These are phyloP conservation scores for Styphnolobium japonicum DNA, from an alignment of 306 rosid genomes.

Conservation along the genomic window DNA sequence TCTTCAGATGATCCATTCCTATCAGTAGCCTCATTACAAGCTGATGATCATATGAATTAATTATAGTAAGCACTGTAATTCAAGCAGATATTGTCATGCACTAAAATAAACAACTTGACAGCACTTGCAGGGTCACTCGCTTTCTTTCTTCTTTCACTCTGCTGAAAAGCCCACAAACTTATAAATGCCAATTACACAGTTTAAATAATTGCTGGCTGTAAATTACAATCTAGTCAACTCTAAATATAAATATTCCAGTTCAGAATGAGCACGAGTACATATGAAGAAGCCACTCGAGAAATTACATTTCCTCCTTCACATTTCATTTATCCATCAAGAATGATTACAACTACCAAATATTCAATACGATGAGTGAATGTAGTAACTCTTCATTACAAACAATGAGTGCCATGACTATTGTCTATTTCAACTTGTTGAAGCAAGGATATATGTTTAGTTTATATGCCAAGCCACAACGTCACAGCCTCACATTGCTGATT, in stretches of 20 bases:
- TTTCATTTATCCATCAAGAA: neutral
- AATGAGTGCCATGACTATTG: neutral
- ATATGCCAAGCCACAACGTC: neutral
- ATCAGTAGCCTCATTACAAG: slow-evolving; percentile 38
- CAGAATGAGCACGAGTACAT: neutral
- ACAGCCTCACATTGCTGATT: neutral
- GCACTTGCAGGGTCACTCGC: too few species aligned
- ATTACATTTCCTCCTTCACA: neutral
- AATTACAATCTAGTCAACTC: neutral
- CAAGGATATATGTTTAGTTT: neutral
- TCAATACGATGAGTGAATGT: too few species aligned
- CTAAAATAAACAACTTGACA: too few species aligned
- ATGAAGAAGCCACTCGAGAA: neutral
- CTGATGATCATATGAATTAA: slow-evolving; percentile 6
- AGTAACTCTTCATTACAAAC: neutral
- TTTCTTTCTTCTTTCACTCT: too few species aligned
- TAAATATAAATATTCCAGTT: neutral
- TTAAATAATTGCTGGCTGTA: too few species aligned
- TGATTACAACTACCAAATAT: neutral
- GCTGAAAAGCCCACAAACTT: neutral
- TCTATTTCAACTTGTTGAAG: neutral
- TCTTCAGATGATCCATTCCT: slow-evolving; percentile 67
- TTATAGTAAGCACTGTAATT: neutral
- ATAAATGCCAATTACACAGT: too few species aligned
- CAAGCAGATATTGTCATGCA: too few species aligned